Conservation (phyloP, 352 stramenopile genomes). For the Aphanomyces euteiches region DNA sequence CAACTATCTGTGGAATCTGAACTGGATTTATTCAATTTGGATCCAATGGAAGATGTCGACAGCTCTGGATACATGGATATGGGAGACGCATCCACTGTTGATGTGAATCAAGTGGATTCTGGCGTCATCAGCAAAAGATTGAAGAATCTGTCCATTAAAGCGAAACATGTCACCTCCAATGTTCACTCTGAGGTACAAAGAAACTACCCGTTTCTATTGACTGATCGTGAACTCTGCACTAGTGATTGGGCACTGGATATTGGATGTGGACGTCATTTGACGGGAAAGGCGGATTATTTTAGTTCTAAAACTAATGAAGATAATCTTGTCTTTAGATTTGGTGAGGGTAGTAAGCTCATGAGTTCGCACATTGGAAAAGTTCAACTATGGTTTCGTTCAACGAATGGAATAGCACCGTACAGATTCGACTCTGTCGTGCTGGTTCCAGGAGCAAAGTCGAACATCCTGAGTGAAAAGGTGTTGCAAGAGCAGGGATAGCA, state of each 20-base stretch:
- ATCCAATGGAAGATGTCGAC: too few species aligned
- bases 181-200: background rate
- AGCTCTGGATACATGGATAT: too few species aligned
- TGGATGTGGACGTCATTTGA: too few species aligned
- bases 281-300: background rate
- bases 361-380: constrained; percentile 5
- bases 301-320: background rate
- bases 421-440: background rate
- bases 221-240: background rate
- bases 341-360: constrained; percentile 3
- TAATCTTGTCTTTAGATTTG: background rate
- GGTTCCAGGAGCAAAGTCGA: constrained; percentile 3
- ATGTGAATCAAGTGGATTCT: too few species aligned
- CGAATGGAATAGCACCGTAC: background rate
- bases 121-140: too few species aligned
- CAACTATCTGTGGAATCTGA: too few species aligned
- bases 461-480: background rate
- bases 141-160: background rate
- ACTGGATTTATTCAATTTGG: too few species aligned
- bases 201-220: constrained; percentile 2
- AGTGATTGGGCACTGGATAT: background rate
- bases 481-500: background rate
- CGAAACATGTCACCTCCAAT: background rate
- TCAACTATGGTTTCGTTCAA: background rate
- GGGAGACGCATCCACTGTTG: too few species aligned